Evolutionary conservation across 2,329 filamentous ascomycete species (phyloP).

Genomic region (Ophiocordyceps camponoti-floridani): DNA sequence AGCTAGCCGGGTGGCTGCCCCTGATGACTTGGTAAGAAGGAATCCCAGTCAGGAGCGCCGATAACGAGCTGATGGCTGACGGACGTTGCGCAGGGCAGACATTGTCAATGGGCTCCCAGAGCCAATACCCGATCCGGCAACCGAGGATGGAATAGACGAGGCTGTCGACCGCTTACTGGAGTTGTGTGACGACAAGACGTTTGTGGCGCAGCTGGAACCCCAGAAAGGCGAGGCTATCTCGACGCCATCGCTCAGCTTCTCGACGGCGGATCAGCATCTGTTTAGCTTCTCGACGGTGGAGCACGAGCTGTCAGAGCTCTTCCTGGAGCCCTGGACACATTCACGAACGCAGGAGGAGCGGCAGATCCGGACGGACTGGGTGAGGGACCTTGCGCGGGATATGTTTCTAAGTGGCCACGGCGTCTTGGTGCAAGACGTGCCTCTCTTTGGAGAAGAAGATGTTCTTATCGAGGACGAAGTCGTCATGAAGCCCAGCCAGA

Average conservation of each 20-base stretch:
- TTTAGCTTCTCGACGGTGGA: too few relatives aligned
- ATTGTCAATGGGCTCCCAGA: slow-evolving; percentile 2
- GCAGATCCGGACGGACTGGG: slow-evolving; percentile 9
- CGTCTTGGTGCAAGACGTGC: slow-evolving; percentile 15
- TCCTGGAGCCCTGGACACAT: slow-evolving; percentile 11
- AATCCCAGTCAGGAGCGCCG: background rate
- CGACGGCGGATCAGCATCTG: too few relatives aligned
- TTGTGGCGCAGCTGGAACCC: slow-evolving; percentile 13
- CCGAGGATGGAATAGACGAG: slow-evolving; percentile 9
- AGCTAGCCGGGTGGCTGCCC: slow-evolving; percentile 9
- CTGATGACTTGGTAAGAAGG: slow-evolving; percentile 17
- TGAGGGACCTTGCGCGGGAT: slow-evolving; percentile 15
- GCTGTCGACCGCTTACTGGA: slow-evolving; percentile 12
- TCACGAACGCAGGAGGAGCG: slow-evolving; percentile 10
- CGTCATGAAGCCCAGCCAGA: background rate
- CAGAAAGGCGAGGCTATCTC: slow-evolving; percentile 7
- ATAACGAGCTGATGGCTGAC: background rate
- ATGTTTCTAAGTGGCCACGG: slow-evolving; percentile 16
- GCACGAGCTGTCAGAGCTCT: slow-evolving; percentile 12
- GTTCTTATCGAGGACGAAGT: slow-evolving; percentile 3
- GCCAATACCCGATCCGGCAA: background rate
- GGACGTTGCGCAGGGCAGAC: slow-evolving; percentile 1
- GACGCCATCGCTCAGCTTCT: slow-evolving; percentile 8
- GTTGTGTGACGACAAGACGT: slow-evolving; percentile 8
- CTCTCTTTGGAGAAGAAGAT: slow-evolving; percentile 10